Conservation (phyloP, 768 basidiomycete species). For the Phaffia australis region DNA sequence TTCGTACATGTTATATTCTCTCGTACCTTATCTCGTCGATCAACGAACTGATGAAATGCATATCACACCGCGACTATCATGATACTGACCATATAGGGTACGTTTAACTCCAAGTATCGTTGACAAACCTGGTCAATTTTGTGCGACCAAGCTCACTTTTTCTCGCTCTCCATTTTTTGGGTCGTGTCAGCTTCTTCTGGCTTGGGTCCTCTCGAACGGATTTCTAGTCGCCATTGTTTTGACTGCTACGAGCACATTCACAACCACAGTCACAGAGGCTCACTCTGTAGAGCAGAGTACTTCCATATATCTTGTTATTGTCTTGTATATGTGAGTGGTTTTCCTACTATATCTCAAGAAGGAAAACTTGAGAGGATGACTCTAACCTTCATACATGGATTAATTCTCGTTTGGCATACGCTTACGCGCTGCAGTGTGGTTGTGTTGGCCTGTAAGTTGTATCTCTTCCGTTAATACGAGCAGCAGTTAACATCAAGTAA, state of each 20-base stretch:
- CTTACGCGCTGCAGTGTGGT: no score
- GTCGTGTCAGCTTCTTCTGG: conserved; percentile 53
- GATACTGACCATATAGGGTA: conserved; percentile 38
- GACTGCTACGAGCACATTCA: conserved; percentile 20
- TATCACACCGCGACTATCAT: conserved; percentile 5
- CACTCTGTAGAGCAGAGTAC: conserved; percentile 16
- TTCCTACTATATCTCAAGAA: no score
- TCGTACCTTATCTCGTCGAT: no score
- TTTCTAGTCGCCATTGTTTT: conserved; percentile 30
- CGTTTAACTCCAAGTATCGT: neutral
- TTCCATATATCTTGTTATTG: conserved; percentile 73
- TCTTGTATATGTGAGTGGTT: conserved; percentile 76
- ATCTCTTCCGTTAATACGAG: neutral
- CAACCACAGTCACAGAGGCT: neutral
- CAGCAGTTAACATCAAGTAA: neutral
- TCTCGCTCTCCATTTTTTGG: neutral
- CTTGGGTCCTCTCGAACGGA: conserved; percentile 75
- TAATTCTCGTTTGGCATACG: no score
- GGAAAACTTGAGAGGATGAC: no score
- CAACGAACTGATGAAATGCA: neutral
- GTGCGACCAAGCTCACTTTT: neutral
- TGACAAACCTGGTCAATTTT: conserved; percentile 24
- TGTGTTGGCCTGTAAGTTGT: conserved; percentile 58
- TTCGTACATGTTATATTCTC: conserved; percentile 30
- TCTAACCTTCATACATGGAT: no score